Evolutionary conservation across 495 filamentous ascomycete species (phyloP), one percentile per base, ranked within the genome.

Genomic region (Glarea lozoyensis): DNA sequence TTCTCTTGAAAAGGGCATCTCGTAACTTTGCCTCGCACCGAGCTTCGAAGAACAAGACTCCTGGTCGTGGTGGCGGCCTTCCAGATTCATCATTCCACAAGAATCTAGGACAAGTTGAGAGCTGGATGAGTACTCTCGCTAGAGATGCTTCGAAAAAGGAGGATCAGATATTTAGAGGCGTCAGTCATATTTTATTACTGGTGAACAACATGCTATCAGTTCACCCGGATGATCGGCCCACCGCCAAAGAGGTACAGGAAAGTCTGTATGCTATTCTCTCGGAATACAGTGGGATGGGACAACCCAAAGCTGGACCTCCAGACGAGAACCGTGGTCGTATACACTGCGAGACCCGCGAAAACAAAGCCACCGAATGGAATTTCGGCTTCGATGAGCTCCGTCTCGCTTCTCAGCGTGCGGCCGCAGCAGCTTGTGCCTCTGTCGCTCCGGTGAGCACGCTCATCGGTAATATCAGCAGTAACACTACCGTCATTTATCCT

Each of bases 41-140:
- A 5, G 68, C 75, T 2, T 70, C 76, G 1, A 81, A 84, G 40
- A 84, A 89, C 59, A 63, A 70, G 56, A 72, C 73, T 21, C 72
- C 75, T 5, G 81, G 83, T 10, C 71, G 83, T 11, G 74, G 74
- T 16, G 82, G 81, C 43, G 81, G 81, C 2, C 75, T 81, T 20
- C 67, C 82, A 9, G 85, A 94, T 53, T 75, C 81, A 1, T 87
- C 82, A 0, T 97, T 89, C 61, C 89, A 95, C 57, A 78, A 78
- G 19, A 92, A 94, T 52, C 64, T 83, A 0, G 73, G 71, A 11
- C 84, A 89, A 55, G 75, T 94, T 1, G 76, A 80, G 34, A 75
- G 69, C 12, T 95, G 90, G 89, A 84, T 90, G 58, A 68, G 70
- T 0, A 60, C 68, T 9, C 62, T 94, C 0, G 74, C 78, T 32